phyloP scores from a whole-genome alignment of 2,329 filamentous ascomycete species.

The Nigrospora osmanthi region DNA sequence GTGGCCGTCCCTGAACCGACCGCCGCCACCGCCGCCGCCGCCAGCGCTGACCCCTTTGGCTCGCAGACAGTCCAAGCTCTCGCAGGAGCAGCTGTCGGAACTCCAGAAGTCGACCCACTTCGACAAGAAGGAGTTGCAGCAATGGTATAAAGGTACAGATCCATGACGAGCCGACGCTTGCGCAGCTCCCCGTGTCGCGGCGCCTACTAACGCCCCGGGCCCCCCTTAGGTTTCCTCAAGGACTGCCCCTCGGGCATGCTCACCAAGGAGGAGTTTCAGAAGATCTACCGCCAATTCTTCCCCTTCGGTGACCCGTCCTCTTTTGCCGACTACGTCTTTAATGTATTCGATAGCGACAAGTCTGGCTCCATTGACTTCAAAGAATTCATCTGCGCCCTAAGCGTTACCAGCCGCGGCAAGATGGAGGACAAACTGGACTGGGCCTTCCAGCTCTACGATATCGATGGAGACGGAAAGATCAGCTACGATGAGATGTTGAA shows the following conservation, averaged over 20 bases:
- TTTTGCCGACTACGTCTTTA: conserved; percentile 98
- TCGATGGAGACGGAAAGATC: conserved; percentile 97
- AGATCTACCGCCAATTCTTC: conserved; percentile 99
- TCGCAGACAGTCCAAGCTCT: conserved; percentile 91
- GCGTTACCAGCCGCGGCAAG: conserved; percentile 92
- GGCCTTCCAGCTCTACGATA: conserved; percentile 99
- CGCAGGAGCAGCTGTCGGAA: conserved; percentile 89
- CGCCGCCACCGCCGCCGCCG: too few relatives aligned
- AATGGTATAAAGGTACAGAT: conserved; percentile 93
- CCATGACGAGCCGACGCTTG: conserved; percentile 15
- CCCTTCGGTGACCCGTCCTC: conserved; percentile 95
- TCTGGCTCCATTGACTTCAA: conserved; percentile 98
- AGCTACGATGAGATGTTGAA: conserved; percentile 98
- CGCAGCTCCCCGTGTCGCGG: background rate
- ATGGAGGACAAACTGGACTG: conserved; percentile 99
- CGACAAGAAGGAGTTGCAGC: conserved; percentile 98
- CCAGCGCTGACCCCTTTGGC: background rate
- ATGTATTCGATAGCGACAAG: conserved; percentile 96
- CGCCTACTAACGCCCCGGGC: background rate
- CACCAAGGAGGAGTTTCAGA: conserved; percentile 97
- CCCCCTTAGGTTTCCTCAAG: conserved; percentile 76
- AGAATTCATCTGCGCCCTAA: conserved; percentile 97
- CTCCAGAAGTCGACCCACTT: conserved; percentile 97
- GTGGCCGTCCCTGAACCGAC: background rate
- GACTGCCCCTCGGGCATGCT: conserved; percentile 96